Evolutionary conservation across 345 rosid genomes (phyloP), one percentile per base, ranked within the genome.

Genomic region (Brassica incana): DNA sequence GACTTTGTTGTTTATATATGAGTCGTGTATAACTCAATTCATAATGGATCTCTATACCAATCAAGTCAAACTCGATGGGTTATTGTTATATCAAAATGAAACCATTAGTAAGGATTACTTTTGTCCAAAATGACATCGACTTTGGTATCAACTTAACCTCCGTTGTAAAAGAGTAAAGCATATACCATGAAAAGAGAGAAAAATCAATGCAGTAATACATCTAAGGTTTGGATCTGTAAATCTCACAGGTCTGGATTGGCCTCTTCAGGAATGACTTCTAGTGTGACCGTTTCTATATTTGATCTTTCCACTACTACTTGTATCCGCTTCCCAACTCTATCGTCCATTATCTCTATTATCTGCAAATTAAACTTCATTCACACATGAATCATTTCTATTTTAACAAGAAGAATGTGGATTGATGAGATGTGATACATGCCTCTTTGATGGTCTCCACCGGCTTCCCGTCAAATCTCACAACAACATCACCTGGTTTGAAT

Each of bases 401-500:
- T 29, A 70, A n/a, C 2, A 3, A 29, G 35, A 66, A 30, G 48
- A 50, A 50, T 50, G 15, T 72, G 20, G 3, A 15, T 3, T 61
- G 36, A 61, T 59, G 35, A 29, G 23, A 62, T 15, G 12, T 15
- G 43, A 43, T 36, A 16, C 11, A 40, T 85, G 90, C 97, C 97
- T 92, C 95, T 43, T 84, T 81, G 78, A 95, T 87, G 77, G 89
- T 91, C 79, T 75, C 87, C 10, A 95, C 95, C 45, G 94, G 90
- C 81, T 84, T 90, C 65, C 90, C 89, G 2, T 90, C 95, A 76
- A 95, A 92, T 82, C 81, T 84, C 48, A 91, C 73, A 36, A 95
- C 90, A 56, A 92, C 91, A 72, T 92, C 99, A 40, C 99, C 94
- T 2, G 95, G 95, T 74, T 25, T 84, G 83, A 95, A 90, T 73